Conservation (phyloP, 2,329 filamentous ascomycete genomes). For the Cladosporium sp. region DNA sequence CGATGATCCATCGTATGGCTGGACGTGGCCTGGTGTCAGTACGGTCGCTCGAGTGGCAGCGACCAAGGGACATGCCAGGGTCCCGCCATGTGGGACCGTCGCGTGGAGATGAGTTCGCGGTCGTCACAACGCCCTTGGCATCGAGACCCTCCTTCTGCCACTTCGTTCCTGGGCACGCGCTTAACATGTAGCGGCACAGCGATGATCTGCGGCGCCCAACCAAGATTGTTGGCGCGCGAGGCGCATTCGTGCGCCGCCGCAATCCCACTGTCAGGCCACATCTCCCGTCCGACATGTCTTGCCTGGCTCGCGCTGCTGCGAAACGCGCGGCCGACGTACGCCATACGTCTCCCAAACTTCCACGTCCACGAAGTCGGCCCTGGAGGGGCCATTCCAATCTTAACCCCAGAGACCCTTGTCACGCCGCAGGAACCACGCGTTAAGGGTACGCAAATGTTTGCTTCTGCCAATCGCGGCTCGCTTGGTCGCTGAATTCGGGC, state of each 20-base stretch:
- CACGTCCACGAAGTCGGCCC: neutral
- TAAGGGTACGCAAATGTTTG: constrained; percentile 1
- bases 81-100: neutral
- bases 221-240: neutral
- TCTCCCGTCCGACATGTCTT: neutral
- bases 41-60: too few relatives aligned
- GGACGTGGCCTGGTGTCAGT: too few relatives aligned
- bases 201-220: neutral
- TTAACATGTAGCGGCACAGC: constrained; percentile 2
- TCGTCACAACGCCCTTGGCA: constrained; percentile 4
- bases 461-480: neutral
- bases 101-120: neutral
- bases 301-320: neutral
- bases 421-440: constrained; percentile 3
- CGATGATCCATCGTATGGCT: too few relatives aligned
- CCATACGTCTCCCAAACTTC: constrained; percentile 2
- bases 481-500: neutral
- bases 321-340: constrained; percentile 6
- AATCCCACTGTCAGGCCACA: neutral
- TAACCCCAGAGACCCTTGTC: neutral
- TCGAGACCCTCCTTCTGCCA: constrained; percentile 2
- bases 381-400: too few relatives aligned
- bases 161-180: neutral
- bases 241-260: neutral
- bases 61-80: neutral